Conservation (phyloP, 768 basidiomycete species). For the Serendipita sp. region DNA sequence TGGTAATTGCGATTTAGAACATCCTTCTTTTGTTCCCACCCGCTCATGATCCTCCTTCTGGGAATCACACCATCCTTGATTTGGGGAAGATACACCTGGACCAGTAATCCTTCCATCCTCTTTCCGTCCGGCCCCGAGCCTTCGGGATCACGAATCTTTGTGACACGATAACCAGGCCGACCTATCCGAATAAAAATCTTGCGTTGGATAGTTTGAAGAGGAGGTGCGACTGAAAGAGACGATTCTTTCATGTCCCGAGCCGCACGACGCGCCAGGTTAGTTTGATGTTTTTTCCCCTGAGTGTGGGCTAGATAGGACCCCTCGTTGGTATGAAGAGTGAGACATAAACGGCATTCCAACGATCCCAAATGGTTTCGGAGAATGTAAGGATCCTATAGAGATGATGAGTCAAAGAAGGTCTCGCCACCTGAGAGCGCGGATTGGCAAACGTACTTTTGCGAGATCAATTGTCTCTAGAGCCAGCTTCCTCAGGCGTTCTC, state of each 20-base stretch:
- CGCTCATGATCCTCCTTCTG: constrained; percentile 84
- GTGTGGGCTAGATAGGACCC: constrained; percentile 98
- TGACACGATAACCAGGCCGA: constrained; percentile 85
- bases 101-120: constrained; percentile 57
- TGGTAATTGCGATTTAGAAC: constrained; percentile 93
- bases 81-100: constrained; percentile 90
- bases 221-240: constrained; percentile 76
- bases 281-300: constrained; percentile 99
- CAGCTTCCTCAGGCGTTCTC: constrained; percentile 87
- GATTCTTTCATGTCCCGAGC: constrained; percentile 95
- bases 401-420: too few species aligned
- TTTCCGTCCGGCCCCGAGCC: constrained; percentile 52
- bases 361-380: constrained; percentile 97
- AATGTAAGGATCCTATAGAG: constrained; percentile 80
- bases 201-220: constrained; percentile 54
- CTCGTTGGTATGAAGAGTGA: constrained; percentile 98
- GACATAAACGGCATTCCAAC: constrained; percentile 91
- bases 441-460: constrained; percentile 52
- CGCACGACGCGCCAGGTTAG: constrained; percentile 90
- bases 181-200: constrained; percentile 98
- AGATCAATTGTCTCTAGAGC: constrained; percentile 95
- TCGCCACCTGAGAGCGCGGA: too few species aligned
- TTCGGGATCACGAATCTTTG: constrained; percentile 85
- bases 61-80: constrained; percentile 77
- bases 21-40: constrained; percentile 93